These are phyloP conservation scores for Cercophora scortea DNA, from an alignment of 495 filamentous ascomycete species.

Conservation along the genomic window DNA sequence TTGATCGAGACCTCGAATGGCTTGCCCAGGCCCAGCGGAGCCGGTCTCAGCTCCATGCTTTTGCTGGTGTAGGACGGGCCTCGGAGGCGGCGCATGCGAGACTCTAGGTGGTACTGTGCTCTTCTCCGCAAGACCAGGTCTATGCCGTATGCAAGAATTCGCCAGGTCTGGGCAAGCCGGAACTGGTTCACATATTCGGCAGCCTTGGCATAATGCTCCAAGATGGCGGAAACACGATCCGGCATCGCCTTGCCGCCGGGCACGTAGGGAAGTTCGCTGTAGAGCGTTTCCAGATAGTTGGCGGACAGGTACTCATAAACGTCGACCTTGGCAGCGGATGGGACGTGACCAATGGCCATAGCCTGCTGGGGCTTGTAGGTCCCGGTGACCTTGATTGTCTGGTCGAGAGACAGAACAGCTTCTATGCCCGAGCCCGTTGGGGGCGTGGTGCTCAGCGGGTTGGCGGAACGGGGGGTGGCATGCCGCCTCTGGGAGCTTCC, in stretches of 20 bases:
- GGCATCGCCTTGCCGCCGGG: slow-evolving; percentile 21
- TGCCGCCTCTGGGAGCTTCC: slow-evolving; percentile 25
- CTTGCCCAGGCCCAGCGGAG: neutral
- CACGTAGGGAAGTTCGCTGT: slow-evolving; percentile 28
- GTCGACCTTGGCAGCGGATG: slow-evolving; percentile 43
- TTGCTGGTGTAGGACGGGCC: slow-evolving; percentile 6
- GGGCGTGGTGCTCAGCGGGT: slow-evolving; percentile 48
- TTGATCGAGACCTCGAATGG: slow-evolving; percentile 7
- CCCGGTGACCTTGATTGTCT: slow-evolving; percentile 50
- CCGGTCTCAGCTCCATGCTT: slow-evolving; percentile 18
- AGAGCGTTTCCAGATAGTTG: slow-evolving; percentile 47
- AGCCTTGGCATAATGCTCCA: slow-evolving; percentile 55
- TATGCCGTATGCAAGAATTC: slow-evolving; percentile 56
- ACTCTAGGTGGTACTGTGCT: slow-evolving; percentile 47
- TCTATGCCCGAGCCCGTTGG: slow-evolving; percentile 42
- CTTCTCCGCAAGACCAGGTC: slow-evolving; percentile 51
- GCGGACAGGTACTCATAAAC: slow-evolving; percentile 53
- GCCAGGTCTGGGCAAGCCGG: slow-evolving; percentile 69
- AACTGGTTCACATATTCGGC: slow-evolving; percentile 52
- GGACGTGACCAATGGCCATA: slow-evolving; percentile 54
- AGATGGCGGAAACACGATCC: slow-evolving; percentile 40
- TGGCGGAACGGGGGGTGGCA: slow-evolving; percentile 27
- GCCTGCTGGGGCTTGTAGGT: slow-evolving; percentile 49
- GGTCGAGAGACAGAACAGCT: slow-evolving; percentile 52
- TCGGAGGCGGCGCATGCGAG: slow-evolving; percentile 26